Percentiles rank a stretch among this genome's conserved stretches.
Evolutionary conservation across 257 asterid genomes (phyloP).

Genomic region (Solanum pinnatisectum): DNA sequence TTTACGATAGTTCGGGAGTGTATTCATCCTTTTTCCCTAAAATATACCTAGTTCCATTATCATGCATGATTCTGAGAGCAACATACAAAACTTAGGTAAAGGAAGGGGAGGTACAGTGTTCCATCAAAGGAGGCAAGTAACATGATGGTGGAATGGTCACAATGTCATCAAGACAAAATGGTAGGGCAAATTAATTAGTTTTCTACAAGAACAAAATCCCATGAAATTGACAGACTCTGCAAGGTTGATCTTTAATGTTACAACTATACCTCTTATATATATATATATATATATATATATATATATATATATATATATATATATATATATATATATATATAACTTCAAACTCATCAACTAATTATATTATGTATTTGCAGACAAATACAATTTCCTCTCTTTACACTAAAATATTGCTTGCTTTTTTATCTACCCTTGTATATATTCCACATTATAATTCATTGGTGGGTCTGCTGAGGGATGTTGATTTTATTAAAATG

Average conservation of each 20-base stretch:
- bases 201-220: constrained; percentile 5
- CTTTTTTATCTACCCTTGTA: background rate
- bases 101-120: constrained; percentile 13
- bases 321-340: too few species aligned
- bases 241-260: constrained; percentile 4
- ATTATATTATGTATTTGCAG: background rate
- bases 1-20: too few species aligned
- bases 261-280: background rate
- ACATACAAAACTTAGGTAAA: background rate
- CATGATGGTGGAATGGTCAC: constrained; percentile 24
- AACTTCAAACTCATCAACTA: background rate
- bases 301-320: too few species aligned
- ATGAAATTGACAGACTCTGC: constrained; percentile 18
- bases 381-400: background rate
- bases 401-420: constrained; percentile 7
- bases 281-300: too few species aligned
- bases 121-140: constrained; percentile 31
- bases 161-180: constrained; percentile 10
- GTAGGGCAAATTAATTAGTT: constrained; percentile 8
- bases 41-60: background rate
- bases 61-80: background rate
- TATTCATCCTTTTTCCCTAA: too few species aligned
- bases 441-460: constrained; percentile 3
- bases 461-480: constrained; percentile 22
- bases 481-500: constrained; percentile 20